Conservation (phyloP, 1,139 yeast genomes). For the Blastobotrys elegans region DNA sequence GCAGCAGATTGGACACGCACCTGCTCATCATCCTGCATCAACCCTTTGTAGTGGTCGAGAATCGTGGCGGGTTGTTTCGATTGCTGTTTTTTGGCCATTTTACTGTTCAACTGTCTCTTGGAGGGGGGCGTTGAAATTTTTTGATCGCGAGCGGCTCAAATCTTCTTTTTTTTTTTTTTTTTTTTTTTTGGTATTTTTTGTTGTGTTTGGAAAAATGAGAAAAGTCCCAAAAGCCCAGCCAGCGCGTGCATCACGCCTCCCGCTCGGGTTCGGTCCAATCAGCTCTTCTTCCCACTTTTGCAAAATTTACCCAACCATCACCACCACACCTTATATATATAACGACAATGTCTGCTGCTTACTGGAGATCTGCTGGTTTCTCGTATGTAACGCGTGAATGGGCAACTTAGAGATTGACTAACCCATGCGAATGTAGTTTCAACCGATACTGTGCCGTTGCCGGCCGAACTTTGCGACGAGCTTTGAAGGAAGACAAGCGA, state of each 20-base stretch:
- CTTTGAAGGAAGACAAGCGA: slow-evolving; percentile 84
- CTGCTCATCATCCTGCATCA: slow-evolving; percentile 70
- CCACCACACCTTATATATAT: neutral
- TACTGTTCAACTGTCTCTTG: too few relatives aligned
- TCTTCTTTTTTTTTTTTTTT: slow-evolving; percentile 1
- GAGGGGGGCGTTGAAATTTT: neutral
- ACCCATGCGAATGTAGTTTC: slow-evolving; percentile 40
- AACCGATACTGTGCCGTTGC: slow-evolving; percentile 90
- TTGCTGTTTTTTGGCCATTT: neutral
- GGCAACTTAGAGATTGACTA: slow-evolving; percentile 14
- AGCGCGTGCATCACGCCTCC: too few relatives aligned
- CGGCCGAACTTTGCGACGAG: slow-evolving; percentile 81
- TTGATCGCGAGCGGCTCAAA: neutral
- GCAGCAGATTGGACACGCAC: slow-evolving; percentile 76
- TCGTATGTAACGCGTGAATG: slow-evolving; percentile 24
- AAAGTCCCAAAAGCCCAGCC: too few relatives aligned
- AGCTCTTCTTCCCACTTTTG: slow-evolving; percentile 4
- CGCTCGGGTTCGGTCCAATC: neutral
- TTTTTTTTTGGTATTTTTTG: neutral
- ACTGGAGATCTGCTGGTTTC: slow-evolving; percentile 32
- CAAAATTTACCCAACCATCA: neutral
- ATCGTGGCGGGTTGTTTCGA: neutral
- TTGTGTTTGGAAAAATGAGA: neutral
- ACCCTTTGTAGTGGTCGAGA: slow-evolving; percentile 64
- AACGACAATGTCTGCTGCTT: slow-evolving; percentile 22